phyloP scores from a whole-genome alignment of 306 rosid genomes.

The Mimosa bimucronata region DNA sequence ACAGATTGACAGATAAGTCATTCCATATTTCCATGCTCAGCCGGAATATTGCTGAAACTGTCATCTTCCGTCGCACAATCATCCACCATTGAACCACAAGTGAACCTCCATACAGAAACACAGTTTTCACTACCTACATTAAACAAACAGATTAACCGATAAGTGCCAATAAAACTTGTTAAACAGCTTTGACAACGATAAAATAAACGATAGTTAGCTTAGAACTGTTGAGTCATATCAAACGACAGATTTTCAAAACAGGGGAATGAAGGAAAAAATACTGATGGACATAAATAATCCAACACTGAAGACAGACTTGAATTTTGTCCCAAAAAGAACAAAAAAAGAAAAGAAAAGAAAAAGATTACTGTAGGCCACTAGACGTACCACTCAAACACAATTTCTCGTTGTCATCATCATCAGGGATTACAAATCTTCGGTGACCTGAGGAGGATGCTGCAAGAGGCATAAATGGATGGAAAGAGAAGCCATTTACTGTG shows the following conservation, averaged over 20 bases:
- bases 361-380: conserved; percentile 15
- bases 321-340: background rate
- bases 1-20: conserved; percentile 30
- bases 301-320: conserved; percentile 3
- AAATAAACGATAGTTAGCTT: background rate
- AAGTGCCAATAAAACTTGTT: conserved; percentile 1
- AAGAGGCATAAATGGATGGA: conserved; percentile 90
- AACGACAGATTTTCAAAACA: conserved; percentile 24
- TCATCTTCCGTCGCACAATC: conserved; percentile 35
- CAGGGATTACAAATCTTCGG: conserved; percentile 78
- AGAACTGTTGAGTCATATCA: conserved; percentile 11
- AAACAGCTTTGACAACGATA: background rate
- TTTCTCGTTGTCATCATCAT: conserved; percentile 58
- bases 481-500: conserved; percentile 82
- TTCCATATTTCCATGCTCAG: conserved; percentile 39
- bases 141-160: conserved; percentile 28
- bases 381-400: conserved; percentile 70
- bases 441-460: conserved; percentile 90
- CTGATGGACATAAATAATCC: background rate
- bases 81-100: conserved; percentile 53
- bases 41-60: conserved; percentile 34
- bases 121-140: conserved; percentile 77
- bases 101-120: conserved; percentile 86
- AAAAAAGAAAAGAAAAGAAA: background rate
- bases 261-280: conserved; percentile 13